phyloP scores from a whole-genome alignment of 495 filamentous ascomycete species.

The Lichenothelia convexa region DNA sequence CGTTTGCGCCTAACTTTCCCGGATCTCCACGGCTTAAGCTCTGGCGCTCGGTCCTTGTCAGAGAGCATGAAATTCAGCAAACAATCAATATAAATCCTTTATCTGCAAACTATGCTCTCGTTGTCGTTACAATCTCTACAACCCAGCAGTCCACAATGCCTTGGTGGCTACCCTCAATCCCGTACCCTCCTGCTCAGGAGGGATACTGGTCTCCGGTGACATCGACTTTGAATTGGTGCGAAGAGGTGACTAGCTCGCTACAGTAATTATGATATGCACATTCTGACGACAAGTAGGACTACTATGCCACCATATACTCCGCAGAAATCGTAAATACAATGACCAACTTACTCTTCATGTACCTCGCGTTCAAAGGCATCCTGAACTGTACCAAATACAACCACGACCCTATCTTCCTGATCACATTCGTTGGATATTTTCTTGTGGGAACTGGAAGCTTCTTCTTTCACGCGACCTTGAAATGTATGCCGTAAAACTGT shows the following conservation, averaged over 20 bases:
- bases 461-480: constrained; percentile 23
- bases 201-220: constrained; percentile 79
- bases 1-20: too few species aligned
- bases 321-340: constrained; percentile 27
- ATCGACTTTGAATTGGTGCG: constrained; percentile 83
- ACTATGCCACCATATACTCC: constrained; percentile 22
- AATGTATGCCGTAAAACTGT: constrained; percentile 19
- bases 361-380: constrained; percentile 20
- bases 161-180: constrained; percentile 37
- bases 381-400: constrained; percentile 18
- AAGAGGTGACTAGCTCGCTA: constrained; percentile 42
- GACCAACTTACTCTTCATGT: constrained; percentile 24
- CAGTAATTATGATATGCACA: not conserved
- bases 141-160: too few species aligned
- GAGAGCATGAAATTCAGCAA: too few species aligned
- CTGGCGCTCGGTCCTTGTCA: too few species aligned
- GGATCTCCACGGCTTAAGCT: too few species aligned
- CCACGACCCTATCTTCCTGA: constrained; percentile 23
- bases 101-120: too few species aligned
- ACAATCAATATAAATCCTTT: too few species aligned
- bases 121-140: too few species aligned
- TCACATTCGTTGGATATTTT: constrained; percentile 23
- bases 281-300: constrained; percentile 14
- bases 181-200: constrained; percentile 46
- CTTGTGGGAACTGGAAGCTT: constrained; percentile 24